These are phyloP conservation scores for Cordia subcordata DNA, from an alignment of 257 asterid genomes.

Conservation along the genomic window DNA sequence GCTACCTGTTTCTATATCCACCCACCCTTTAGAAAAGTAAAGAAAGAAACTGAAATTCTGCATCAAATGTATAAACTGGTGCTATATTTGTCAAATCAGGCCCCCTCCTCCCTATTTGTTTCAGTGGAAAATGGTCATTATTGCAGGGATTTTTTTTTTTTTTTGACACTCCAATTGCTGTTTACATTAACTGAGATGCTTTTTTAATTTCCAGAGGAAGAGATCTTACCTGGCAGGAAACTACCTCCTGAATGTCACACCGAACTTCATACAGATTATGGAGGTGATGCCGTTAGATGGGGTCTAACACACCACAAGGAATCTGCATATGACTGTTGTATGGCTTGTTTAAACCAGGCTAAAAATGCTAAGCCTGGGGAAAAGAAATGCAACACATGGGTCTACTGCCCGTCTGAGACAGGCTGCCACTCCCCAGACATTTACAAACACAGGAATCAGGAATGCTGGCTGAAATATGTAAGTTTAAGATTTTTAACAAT, in stretches of 20 bases:
- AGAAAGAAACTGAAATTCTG: too few relatives aligned
- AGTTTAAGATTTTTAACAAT: slow-evolving; percentile 12
- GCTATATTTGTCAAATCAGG: neutral
- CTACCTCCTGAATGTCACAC: slow-evolving; percentile 79
- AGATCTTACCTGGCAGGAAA: slow-evolving; percentile 70
- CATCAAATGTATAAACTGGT: neutral
- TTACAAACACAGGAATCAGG: slow-evolving; percentile 73
- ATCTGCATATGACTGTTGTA: slow-evolving; percentile 93
- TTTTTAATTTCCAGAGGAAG: slow-evolving; percentile 41
- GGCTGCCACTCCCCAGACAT: slow-evolving; percentile 96
- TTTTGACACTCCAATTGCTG: neutral
- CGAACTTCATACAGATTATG: slow-evolving; percentile 83
- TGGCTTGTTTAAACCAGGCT: slow-evolving; percentile 85
- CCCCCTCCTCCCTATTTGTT: too few relatives aligned
- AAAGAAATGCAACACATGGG: slow-evolving; percentile 88
- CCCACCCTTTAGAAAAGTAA: too few relatives aligned
- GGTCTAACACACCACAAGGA: slow-evolving; percentile 89
- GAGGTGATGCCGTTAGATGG: slow-evolving; percentile 89
- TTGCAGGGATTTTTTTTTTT: neutral
- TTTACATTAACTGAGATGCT: neutral
- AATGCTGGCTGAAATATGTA: slow-evolving; percentile 96
- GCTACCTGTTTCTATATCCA: too few relatives aligned
- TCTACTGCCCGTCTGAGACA: slow-evolving; percentile 77
- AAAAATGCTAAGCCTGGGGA: slow-evolving; percentile 57
- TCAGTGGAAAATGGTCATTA: neutral